Percentiles rank a stretch among this genome's conserved stretches.
Conservation (phyloP, 495 filamentous ascomycete genomes). For the Aspergillus saccharolyticus region DNA sequence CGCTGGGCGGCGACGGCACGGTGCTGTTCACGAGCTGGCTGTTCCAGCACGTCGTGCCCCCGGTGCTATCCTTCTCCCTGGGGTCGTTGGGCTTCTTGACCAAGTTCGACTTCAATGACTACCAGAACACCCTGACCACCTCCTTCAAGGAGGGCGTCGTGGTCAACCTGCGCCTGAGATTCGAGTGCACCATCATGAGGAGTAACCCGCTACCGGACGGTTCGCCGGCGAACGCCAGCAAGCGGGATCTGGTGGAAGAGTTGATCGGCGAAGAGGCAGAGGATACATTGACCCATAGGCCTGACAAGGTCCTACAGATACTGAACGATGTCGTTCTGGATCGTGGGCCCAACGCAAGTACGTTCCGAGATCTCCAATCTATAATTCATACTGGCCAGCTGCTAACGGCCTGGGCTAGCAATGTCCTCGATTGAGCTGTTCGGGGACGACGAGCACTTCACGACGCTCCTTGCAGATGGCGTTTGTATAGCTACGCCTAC, state of each 20-base stretch:
- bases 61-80: conserved; percentile 83
- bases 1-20: conserved; percentile 94
- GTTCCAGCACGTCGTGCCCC: conserved; percentile 94
- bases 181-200: conserved; percentile 94
- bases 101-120: conserved; percentile 84
- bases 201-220: conserved; percentile 47
- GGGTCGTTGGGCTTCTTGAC: conserved; percentile 94
- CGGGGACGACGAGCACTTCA: conserved; percentile 93
- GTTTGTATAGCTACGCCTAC: conserved; percentile 89
- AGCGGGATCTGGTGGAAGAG: conserved; percentile 79
- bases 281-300: conserved; percentile 73
- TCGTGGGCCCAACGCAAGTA: conserved; percentile 83
- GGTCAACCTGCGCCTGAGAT: conserved; percentile 80
- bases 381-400: neutral
- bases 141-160: conserved; percentile 80
- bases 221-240: conserved; percentile 19
- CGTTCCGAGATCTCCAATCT: conserved; percentile 23
- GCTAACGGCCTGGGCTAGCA: conserved; percentile 44
- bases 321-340: conserved; percentile 92
- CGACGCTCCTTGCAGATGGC: conserved; percentile 79
- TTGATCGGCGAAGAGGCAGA: conserved; percentile 78
- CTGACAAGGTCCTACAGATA: conserved; percentile 78
- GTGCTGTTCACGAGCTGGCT: conserved; percentile 95
- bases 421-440: conserved; percentile 89
- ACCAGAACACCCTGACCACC: conserved; percentile 61